Evolutionary conservation across 2,329 filamentous ascomycete species (phyloP).

Genomic region (Lasiodiplodia sp.): DNA sequence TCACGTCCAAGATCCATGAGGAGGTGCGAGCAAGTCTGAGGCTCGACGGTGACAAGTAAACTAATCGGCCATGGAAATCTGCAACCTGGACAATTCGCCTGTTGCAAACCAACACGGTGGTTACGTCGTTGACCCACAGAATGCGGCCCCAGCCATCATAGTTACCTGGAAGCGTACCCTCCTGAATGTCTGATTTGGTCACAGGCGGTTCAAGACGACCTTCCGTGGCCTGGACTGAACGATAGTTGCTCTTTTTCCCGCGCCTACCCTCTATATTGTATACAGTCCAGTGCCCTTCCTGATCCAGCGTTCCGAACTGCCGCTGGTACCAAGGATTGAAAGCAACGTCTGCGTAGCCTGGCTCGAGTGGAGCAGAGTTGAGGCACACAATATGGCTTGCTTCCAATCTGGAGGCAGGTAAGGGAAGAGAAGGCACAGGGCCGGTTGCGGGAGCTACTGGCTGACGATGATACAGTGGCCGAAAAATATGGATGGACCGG

Average conservation of each 20-base stretch:
- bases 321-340: slow-evolving; percentile 69
- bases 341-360: slow-evolving; percentile 66
- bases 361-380: slow-evolving; percentile 59
- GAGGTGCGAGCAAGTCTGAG: slow-evolving; percentile 39
- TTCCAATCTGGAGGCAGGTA: slow-evolving; percentile 60
- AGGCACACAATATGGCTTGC: slow-evolving; percentile 64
- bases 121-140: slow-evolving; percentile 56
- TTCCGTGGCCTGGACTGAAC: slow-evolving; percentile 27
- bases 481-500: slow-evolving; percentile 49
- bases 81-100: slow-evolving; percentile 50
- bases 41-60: slow-evolving; percentile 37
- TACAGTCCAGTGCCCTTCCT: slow-evolving; percentile 70
- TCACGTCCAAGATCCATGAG: slow-evolving; percentile 66
- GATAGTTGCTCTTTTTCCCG: background rate
- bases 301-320: slow-evolving; percentile 72
- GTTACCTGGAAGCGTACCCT: slow-evolving; percentile 43
- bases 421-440: slow-evolving; percentile 31
- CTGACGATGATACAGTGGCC: slow-evolving; percentile 38
- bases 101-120: slow-evolving; percentile 61
- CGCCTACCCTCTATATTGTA: slow-evolving; percentile 54
- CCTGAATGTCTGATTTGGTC: slow-evolving; percentile 37
- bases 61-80: slow-evolving; percentile 40
- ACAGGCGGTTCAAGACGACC: slow-evolving; percentile 28
- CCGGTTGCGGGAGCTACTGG: slow-evolving; percentile 30
- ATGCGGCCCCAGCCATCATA: slow-evolving; percentile 60